These are phyloP conservation scores for Clausena lansium DNA, from an alignment of 345 rosid species.

Conservation along the genomic window DNA sequence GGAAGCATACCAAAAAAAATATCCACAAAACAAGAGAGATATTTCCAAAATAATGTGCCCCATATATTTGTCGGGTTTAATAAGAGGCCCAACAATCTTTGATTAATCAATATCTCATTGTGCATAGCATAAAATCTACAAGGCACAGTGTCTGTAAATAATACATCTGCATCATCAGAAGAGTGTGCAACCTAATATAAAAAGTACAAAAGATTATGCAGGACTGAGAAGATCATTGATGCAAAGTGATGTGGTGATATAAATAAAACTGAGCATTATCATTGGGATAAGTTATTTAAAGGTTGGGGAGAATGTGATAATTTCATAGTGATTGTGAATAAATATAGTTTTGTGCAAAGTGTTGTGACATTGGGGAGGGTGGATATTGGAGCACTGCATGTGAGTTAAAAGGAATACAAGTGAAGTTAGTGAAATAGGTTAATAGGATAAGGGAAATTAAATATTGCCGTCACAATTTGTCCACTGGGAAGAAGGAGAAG, in stretches of 20 bases:
- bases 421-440: constrained; percentile 5
- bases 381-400: constrained; percentile 30
- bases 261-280: constrained; percentile 28
- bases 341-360: neutral
- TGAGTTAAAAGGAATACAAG: constrained; percentile 17
- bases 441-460: constrained; percentile 16
- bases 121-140: constrained; percentile 8
- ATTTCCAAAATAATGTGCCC: constrained; percentile 19
- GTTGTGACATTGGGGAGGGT: constrained; percentile 14
- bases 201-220: neutral
- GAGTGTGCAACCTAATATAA: neutral
- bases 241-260: constrained; percentile 4
- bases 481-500: constrained; percentile 10
- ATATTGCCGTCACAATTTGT: constrained; percentile 27
- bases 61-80: constrained; percentile 18
- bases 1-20: neutral
- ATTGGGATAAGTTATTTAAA: constrained; percentile 29
- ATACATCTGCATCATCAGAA: neutral
- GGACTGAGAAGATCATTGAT: constrained; percentile 28
- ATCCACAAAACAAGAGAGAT: neutral
- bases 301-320: constrained; percentile 17
- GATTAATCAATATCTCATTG: constrained; percentile 18
- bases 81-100: constrained; percentile 19
- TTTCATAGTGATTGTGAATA: neutral
- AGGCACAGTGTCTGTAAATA: no score